Evolutionary conservation across 2,329 filamentous ascomycete species (phyloP), one percentile per base, ranked within the genome.

Genomic region (Trichoderma oligosporum): DNA sequence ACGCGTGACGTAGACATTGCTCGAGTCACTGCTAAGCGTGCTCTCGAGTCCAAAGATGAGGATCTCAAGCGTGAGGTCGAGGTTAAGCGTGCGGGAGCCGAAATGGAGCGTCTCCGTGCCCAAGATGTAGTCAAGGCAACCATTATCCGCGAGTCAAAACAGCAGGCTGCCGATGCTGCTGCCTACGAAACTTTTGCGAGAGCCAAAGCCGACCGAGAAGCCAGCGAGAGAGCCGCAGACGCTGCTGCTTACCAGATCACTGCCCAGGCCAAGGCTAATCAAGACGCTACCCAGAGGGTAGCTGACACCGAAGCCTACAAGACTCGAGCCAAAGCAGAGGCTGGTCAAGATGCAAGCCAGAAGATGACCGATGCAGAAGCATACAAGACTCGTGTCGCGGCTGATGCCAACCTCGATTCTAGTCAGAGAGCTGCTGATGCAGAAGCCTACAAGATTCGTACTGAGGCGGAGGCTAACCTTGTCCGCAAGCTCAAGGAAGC

Each of bases 51-150:
- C 61, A 83, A 81, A 64, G 90, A 95, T 72, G 88, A 91, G 49
- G 89, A 94, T 63, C 78, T 96, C 52, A 89, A 91, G 77, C 85
- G 82, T 62, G 79, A 86, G 12, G 89, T 96, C 60, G 85, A 95
- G 74, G 75, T 84, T 64, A 89, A 87, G 78, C 86, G 88, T 56
- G 90, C 88, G 0, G 82, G 82, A 29, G 91, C 90, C 63, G 89
- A 94, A 74, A 78, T 94, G 58, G 91, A 95, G 71, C 83, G 88
- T 57, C 83, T 91, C 31, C 81, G 90, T 63, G 91, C 90, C 7
- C 82, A 77, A 3, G 88, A 90, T 61, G 88, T 95, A 64, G 89
- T 89, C 57, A 86, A 90, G 73, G 89, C 89, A 57, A 83, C 82
- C 57, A 89, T 91, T 62, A 71, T 75, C 2, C 81, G 85, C 55